Base-by-base conservation (phyloP, 1,139 yeast species). In the Taphrina communis region DNA sequence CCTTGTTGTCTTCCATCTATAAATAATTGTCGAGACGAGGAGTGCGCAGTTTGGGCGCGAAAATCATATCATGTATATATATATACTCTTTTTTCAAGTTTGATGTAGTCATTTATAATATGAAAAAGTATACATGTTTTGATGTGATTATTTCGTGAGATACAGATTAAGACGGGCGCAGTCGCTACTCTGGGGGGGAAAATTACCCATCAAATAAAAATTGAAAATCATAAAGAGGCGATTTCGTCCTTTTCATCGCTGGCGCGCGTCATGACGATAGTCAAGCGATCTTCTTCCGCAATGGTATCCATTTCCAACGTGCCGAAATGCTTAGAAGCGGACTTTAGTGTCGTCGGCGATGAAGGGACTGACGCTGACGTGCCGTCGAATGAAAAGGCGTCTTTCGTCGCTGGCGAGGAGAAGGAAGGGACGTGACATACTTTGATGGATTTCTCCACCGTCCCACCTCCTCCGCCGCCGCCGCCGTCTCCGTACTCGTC, bases 281-380 rank as follows among this genome's bases (percentile, higher is more conserved):
- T 50, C 53, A 35, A 21, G n/a, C 53, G 35, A 35, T 50, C 53
- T 21, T 50, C 53, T 21, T 50, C 53, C 31, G 53, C 36, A n/a
- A 50, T 50, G n/a, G 53, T 50, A 21, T 50, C 53, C 53, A 50
- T 50, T 11, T 50, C 53, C 53, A 50, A 21, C 2, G 53, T 50
- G 36, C 31, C 36, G 53, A 50, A 50, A 50, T 50, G 53, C n/a
- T 21, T 50, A 1, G 53, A 50, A 0, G 53, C 53, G n/a, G 53
- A 50, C 12, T 50, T 50, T 4, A 50, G n/a, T 9, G 36, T 50
- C n/a, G 53, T 31, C 31, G 31, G 31, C 31, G 31, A 25, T 4
- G 31, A 25, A 2, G 31, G 31, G 31, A 46, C 4, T n/a, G 25
- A 17, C 53, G 36, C 4, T 3, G 42, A 9, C 42, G 6, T 39